Evolutionary conservation across 179 eudicot species (phyloP).

Genomic region (Monotropa hypopitys): DNA sequence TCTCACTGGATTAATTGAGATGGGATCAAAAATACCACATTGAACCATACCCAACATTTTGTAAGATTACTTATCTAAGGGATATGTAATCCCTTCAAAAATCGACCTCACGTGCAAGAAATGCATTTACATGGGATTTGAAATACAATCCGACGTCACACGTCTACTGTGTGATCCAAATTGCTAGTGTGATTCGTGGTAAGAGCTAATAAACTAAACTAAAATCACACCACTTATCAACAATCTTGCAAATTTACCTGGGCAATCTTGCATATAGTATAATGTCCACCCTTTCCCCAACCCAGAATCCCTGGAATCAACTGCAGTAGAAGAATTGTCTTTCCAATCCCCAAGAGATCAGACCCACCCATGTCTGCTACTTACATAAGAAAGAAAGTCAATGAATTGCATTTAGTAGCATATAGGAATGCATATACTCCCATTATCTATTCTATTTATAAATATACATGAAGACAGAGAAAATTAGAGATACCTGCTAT

Average conservation of each 20-base stretch:
- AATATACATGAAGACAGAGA: background rate
- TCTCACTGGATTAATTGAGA: background rate
- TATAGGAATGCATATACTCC: background rate
- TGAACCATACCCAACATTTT: background rate
- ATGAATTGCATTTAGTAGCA: background rate
- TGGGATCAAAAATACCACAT: background rate
- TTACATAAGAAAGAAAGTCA: background rate
- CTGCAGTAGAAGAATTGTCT: slow-evolving; percentile 26
- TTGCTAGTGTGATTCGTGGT: background rate
- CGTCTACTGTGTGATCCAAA: background rate
- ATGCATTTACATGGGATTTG: background rate
- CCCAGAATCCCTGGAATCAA: slow-evolving; percentile 32
- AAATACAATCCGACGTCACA: background rate
- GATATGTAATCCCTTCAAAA: background rate
- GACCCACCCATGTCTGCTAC: slow-evolving; percentile 23
- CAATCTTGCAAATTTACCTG: slow-evolving; percentile 29
- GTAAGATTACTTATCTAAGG: background rate
- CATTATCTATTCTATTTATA: too few species aligned
- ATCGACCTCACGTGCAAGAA: background rate
- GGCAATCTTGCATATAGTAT: slow-evolving; percentile 51
- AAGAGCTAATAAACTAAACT: background rate
- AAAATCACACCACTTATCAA: background rate
- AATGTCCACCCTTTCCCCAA: slow-evolving; percentile 81
- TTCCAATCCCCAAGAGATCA: slow-evolving; percentile 20
- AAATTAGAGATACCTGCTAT: background rate